Conservation (phyloP, 23 red algal genomes). For the Gracilaria caudata region DNA sequence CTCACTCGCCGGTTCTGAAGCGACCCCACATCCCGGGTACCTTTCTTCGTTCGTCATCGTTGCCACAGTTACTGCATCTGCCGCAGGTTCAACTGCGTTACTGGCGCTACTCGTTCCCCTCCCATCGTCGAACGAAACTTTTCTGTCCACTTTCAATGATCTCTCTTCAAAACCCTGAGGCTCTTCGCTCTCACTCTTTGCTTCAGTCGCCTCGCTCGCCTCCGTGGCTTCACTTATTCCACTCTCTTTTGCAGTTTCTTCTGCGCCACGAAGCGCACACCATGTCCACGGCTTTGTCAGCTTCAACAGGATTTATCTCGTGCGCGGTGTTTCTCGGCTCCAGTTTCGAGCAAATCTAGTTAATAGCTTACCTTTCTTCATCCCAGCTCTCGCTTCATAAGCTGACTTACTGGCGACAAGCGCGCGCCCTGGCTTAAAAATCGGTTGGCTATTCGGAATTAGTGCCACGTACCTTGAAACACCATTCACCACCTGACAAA, state of each 20-base stretch:
- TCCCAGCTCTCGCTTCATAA: conserved; percentile 12
- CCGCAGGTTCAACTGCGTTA: not conserved
- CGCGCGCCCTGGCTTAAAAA: conserved; percentile 38
- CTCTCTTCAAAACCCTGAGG: not conserved
- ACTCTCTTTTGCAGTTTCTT: not conserved
- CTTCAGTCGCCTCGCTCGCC: conserved; percentile 2
- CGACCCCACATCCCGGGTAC: not conserved
- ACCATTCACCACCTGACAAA: conserved; percentile 22
- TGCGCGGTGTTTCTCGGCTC: no score
- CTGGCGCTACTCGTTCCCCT: not conserved
- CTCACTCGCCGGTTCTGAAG: conserved; percentile 14
- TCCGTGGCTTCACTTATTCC: not conserved
- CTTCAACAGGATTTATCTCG: not conserved
- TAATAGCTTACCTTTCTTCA: conserved; percentile 12
- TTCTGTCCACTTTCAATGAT: not conserved
- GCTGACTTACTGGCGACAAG: not conserved
- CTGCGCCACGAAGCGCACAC: not conserved
- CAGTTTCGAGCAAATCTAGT: no score
- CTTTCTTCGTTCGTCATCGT: not conserved
- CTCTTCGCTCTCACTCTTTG: conserved; percentile 1
- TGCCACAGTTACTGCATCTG: not conserved
- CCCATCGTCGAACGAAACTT: conserved; percentile 8
- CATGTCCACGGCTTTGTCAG: conserved; percentile 7
- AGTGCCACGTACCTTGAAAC: conserved; percentile 53
- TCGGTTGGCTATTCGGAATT: conserved; percentile 24